Base-by-base conservation (phyloP, 176 grass and related monocot genomes). In the Areca catechu region DNA sequence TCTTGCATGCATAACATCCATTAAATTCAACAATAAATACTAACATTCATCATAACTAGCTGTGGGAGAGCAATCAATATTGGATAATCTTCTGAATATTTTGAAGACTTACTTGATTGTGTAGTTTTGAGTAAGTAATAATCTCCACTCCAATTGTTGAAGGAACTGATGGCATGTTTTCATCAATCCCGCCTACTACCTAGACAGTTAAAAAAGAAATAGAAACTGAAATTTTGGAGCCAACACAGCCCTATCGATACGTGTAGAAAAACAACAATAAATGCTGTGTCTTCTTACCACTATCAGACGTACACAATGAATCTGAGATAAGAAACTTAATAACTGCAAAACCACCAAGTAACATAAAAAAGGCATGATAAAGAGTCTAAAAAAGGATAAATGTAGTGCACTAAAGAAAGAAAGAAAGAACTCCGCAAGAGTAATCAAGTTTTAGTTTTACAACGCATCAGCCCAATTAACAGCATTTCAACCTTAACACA, bases 251-350 rank as follows among this genome's bases (percentile, higher is more conserved):
- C 50, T 50, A 9, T 22, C 1, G 10, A 49, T 16, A 16, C 29
- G 22, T 23, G 25, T 7, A 49, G 28, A 71, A 55, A 57, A 15
- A 6, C 19, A 65, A 48, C 51, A 14, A 19, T 19, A 27, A 58
- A 62, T 15, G 54, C 19, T 48, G 17, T 52, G 5, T 28, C 24
- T 3, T 69, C 73, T 76, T 88, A 97, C 87, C 87, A 92, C 87
- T 67, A 97, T 85, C 60, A 97, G 81, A 15, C 70, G 83, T 48
- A 97, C 81, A 63, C 68, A 85, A 28, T 72, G 76, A 71, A 92
- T 84, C 75, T 97, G 80, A 65, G 78, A 51, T 75, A 86, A 57
- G 62, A 97, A 97, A 59, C 78, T 85, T 61, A 97, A 74, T 50
- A 97, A 49, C 93, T 97, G 93, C 72, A 83, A 73, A 62, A 54